phyloP scores from a whole-genome alignment of 169 alveolate genomes.

The Eimeria maxima region DNA sequence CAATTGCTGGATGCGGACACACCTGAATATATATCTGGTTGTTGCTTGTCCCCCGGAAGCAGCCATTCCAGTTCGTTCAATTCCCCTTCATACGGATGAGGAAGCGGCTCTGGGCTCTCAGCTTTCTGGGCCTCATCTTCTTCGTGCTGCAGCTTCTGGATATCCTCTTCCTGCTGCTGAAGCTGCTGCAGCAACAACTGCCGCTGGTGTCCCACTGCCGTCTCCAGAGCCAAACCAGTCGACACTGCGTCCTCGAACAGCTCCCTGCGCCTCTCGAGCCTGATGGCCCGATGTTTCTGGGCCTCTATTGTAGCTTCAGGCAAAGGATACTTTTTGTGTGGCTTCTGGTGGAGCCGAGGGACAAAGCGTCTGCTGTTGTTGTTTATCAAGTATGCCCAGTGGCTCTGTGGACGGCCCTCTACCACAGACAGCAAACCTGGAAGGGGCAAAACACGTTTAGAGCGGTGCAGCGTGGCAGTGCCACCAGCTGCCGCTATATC shows the following conservation, averaged over 20 bases:
- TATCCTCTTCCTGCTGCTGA: constrained; percentile 5
- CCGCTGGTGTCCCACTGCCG: constrained; percentile 81
- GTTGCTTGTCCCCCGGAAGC: constrained; percentile 24
- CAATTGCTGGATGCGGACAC: background rate
- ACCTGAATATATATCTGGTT: constrained; percentile 31
- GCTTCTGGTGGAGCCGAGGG: constrained; percentile 89
- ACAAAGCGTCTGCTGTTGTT: constrained; percentile 89
- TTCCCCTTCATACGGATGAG: constrained; percentile 82
- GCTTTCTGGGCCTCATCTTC: background rate
- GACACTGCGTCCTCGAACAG: constrained; percentile 62
- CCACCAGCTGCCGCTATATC: background rate
- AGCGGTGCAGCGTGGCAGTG: background rate
- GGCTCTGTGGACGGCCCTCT: constrained; percentile 83
- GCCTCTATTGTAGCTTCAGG: constrained; percentile 84
- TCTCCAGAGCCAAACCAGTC: constrained; percentile 76
- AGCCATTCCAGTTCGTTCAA: constrained; percentile 63
- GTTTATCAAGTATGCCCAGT: constrained; percentile 89
- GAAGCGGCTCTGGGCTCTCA: constrained; percentile 70
- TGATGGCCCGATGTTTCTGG: constrained; percentile 75
- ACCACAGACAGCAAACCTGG: constrained; percentile 5
- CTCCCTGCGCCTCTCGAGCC: constrained; percentile 82
- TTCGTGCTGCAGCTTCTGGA: constrained; percentile 20
- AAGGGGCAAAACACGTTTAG: background rate
- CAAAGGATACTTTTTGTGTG: constrained; percentile 86
- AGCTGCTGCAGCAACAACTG: constrained; percentile 79